phyloP scores from a whole-genome alignment of 106 monocot species.

The Alisma plantagoaquatica region DNA sequence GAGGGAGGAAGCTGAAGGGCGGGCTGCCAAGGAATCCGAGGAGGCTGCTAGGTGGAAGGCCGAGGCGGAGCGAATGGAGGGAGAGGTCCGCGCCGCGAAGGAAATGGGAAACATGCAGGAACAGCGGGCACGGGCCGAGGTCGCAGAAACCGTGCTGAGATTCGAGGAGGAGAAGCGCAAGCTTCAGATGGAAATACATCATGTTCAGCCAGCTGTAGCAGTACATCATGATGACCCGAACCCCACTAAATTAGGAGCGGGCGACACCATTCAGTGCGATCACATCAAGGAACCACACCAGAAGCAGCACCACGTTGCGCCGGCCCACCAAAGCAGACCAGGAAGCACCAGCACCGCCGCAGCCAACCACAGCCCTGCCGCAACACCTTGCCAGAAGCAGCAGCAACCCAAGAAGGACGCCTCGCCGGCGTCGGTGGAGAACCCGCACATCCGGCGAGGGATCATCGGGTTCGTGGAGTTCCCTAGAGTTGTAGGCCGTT shows the following conservation, averaged over 20 bases:
- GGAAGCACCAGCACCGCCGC: neutral
- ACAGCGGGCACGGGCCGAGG: no score
- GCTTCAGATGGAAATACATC: neutral
- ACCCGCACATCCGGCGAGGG: slow-evolving; percentile 67
- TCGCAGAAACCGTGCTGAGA: no score
- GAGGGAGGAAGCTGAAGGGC: slow-evolving; percentile 1
- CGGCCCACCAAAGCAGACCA: neutral
- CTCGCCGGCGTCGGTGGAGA: no score
- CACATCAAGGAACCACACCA: neutral
- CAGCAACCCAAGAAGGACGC: slow-evolving; percentile 14
- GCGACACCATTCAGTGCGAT: neutral
- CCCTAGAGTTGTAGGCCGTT: slow-evolving; percentile 20
- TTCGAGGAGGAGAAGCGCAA: no score
- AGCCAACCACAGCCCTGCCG: neutral
- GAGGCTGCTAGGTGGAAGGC: neutral
- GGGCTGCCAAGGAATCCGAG: neutral
- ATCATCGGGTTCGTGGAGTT: slow-evolving; percentile 81
- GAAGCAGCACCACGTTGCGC: neutral
- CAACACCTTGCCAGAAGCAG: neutral
- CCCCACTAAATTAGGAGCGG: neutral
- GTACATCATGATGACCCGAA: neutral
- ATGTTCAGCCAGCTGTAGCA: no score
- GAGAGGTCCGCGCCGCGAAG: neutral
- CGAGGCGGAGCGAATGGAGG: neutral
- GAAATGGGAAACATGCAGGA: no score